These are phyloP conservation scores for Massarina eburnea DNA, from an alignment of 2,329 filamentous ascomycete genomes.

Conservation along the genomic window DNA sequence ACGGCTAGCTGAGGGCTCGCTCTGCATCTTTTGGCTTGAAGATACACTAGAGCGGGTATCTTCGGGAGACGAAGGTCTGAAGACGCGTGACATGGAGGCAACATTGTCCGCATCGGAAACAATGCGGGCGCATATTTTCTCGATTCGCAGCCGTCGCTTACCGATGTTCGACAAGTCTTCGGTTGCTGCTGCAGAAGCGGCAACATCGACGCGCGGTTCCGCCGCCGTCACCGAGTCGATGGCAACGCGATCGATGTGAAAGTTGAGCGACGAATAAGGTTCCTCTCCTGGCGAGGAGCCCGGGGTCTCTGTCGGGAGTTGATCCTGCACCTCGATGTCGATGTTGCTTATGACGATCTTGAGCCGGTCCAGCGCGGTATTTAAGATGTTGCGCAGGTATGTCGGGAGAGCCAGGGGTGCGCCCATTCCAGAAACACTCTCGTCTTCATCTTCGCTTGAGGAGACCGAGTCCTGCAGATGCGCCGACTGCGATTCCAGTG, in stretches of 20 bases:
- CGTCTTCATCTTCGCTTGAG: slow-evolving; percentile 65
- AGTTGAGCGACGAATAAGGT: slow-evolving; percentile 62
- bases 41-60: slow-evolving; percentile 49
- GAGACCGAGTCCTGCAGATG: slow-evolving; percentile 63
- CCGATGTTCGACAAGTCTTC: slow-evolving; percentile 56
- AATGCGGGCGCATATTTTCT: slow-evolving; percentile 64
- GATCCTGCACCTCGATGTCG: slow-evolving; percentile 64
- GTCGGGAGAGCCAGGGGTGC: slow-evolving; percentile 67
- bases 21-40: slow-evolving; percentile 17
- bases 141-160: slow-evolving; percentile 66
- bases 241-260: slow-evolving; percentile 65
- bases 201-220: slow-evolving; percentile 26
- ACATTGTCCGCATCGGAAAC: slow-evolving; percentile 70
- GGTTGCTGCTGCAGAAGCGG: slow-evolving; percentile 11
- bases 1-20: slow-evolving; percentile 21
- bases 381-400: slow-evolving; percentile 71
- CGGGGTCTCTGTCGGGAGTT: slow-evolving; percentile 51
- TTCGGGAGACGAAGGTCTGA: slow-evolving; percentile 61
- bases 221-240: slow-evolving; percentile 61
- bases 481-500: slow-evolving; percentile 64
- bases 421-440: slow-evolving; percentile 66
- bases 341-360: slow-evolving; percentile 68
- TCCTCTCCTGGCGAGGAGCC: slow-evolving; percentile 53
- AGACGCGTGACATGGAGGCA: slow-evolving; percentile 59
- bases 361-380: slow-evolving; percentile 72